Conservation (phyloP, 306 rosid species). For the Astragalus glycyphyllos region DNA sequence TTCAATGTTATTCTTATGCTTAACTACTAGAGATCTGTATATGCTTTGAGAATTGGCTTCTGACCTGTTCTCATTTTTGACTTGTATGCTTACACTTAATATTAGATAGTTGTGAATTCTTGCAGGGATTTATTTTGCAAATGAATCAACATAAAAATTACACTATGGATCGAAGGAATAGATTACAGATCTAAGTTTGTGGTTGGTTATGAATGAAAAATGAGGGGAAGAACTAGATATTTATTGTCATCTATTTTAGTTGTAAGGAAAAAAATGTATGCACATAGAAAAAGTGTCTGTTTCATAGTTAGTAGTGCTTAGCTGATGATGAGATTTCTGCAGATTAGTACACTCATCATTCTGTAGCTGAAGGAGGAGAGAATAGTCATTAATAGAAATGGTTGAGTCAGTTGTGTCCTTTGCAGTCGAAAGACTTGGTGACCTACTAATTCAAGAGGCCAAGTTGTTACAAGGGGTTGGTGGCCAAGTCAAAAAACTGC, state of each 20-base stretch:
- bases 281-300: not conserved
- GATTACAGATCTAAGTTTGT: too few relatives aligned
- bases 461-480: slow-evolving; percentile 46
- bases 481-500: slow-evolving; percentile 35
- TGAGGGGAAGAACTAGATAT: not conserved
- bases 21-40: too few relatives aligned
- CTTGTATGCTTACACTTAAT: too few relatives aligned
- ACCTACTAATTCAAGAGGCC: slow-evolving; percentile 45
- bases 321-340: slow-evolving; percentile 2
- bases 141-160: too few relatives aligned
- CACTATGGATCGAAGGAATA: too few relatives aligned
- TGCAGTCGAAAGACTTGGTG: slow-evolving; percentile 49
- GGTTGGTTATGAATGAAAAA: too few relatives aligned
- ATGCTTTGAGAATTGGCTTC: too few relatives aligned
- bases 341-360: not conserved
- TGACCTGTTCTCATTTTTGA: too few relatives aligned
- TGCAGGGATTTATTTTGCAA: too few relatives aligned
- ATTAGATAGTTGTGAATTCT: too few relatives aligned
- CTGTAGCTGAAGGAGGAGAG: slow-evolving; percentile 17
- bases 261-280: not conserved
- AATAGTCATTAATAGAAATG: slow-evolving; percentile 23
- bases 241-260: not conserved
- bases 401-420: slow-evolving; percentile 52
- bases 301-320: not conserved
- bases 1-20: too few relatives aligned